phyloP scores from a whole-genome alignment of 148 eudicot species.

The Amaranthus cruentus region DNA sequence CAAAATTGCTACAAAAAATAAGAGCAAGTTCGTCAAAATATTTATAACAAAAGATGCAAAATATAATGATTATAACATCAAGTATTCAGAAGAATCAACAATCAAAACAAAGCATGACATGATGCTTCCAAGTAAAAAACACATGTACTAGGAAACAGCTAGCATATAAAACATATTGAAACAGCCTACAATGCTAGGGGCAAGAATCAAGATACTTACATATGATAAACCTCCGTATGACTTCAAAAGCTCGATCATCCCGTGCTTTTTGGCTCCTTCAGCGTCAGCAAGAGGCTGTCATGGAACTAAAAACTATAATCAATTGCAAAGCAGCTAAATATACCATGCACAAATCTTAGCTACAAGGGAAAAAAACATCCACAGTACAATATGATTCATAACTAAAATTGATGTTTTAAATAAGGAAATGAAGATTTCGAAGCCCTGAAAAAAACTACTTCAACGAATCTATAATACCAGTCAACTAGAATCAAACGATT shows the following conservation, averaged over 20 bases:
- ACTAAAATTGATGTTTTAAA: too few species aligned
- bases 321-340: conserved; percentile 8
- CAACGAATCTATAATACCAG: too few species aligned
- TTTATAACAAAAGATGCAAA: not conserved
- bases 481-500: too few species aligned
- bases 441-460: too few species aligned
- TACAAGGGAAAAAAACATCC: too few species aligned
- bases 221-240: conserved; percentile 78
- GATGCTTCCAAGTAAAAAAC: not conserved
- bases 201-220: conserved; percentile 46
- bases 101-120: not conserved
- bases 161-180: not conserved
- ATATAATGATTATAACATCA: not conserved
- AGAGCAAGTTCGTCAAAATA: not conserved
- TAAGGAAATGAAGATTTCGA: too few species aligned
- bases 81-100: not conserved
- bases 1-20: not conserved
- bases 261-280: conserved; percentile 81
- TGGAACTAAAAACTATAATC: conserved; percentile 15
- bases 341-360: not conserved
- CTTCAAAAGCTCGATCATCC: conserved; percentile 76
- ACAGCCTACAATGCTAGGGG: not conserved
- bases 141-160: not conserved
- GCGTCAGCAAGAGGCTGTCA: conserved; percentile 99
- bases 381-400: not conserved